A percentile compares a stretch with the other conserved stretches of the same genome.
Conservation (phyloP, 345 rosid genomes). For the Eucalyptus regnans region DNA sequence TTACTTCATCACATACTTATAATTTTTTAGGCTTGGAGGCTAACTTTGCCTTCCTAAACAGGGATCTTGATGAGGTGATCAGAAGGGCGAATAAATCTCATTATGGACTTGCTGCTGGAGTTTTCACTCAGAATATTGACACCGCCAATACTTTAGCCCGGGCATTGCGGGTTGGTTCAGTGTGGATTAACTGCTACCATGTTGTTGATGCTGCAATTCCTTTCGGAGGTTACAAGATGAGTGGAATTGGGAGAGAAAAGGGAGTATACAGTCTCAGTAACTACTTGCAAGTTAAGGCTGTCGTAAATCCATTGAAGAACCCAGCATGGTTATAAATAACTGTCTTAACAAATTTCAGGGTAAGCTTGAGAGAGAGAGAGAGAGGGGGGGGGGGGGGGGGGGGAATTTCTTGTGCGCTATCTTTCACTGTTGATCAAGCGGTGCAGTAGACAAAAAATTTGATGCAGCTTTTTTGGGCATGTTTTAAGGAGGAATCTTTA, state of each 20-base stretch:
- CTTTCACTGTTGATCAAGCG: not conserved
- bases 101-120: constrained; percentile 83
- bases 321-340: constrained; percentile 73
- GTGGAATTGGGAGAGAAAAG: constrained; percentile 86
- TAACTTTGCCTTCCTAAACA: not conserved
- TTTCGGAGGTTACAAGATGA: constrained; percentile 93
- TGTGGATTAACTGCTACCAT: constrained; percentile 83
- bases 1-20: not conserved
- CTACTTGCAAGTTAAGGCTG: constrained; percentile 93
- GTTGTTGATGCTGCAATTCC: constrained; percentile 77
- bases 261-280: constrained; percentile 63
- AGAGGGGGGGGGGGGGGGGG: not conserved
- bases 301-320: constrained; percentile 65
- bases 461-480: not conserved
- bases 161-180: constrained; percentile 52
- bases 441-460: not conserved
- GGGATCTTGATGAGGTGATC: constrained; percentile 69
- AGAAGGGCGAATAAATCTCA: constrained; percentile 39
- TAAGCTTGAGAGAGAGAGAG: not conserved
- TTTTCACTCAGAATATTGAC: constrained; percentile 63
- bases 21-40: not conserved
- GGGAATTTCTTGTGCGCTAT: not conserved
- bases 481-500: not conserved
- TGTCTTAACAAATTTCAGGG: not conserved
- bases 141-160: constrained; percentile 61